phyloP scores from a whole-genome alignment of 495 filamentous ascomycete genomes.

The Penicilliopsis zonata region DNA sequence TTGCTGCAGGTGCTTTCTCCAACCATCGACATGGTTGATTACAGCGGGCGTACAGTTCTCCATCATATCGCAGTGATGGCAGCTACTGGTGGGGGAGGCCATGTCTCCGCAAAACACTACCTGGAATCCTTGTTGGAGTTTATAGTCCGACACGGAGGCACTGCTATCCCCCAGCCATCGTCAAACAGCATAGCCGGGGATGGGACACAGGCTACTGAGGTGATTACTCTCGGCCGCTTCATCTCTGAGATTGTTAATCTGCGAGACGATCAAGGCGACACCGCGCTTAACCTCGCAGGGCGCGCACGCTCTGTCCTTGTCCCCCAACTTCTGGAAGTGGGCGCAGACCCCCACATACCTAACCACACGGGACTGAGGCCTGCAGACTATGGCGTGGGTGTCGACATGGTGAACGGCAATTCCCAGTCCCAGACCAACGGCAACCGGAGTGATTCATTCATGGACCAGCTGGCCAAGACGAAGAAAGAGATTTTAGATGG shows the following conservation, averaged over 20 bases:
- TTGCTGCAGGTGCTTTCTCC: constrained; percentile 76
- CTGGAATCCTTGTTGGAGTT: constrained; percentile 87
- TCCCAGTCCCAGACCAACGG: constrained; percentile 35
- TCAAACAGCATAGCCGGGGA: constrained; percentile 18
- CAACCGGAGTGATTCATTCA: constrained; percentile 38
- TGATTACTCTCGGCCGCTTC: constrained; percentile 77
- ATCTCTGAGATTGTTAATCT: constrained; percentile 94
- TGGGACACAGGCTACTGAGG: constrained; percentile 28
- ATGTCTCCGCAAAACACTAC: constrained; percentile 77
- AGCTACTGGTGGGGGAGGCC: constrained; percentile 75
- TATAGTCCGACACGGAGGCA: constrained; percentile 73
- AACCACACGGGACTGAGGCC: constrained; percentile 81
- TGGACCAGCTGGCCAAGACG: constrained; percentile 47
- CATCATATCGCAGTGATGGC: constrained; percentile 95
- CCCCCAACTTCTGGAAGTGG: constrained; percentile 83
- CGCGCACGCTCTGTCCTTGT: constrained; percentile 89
- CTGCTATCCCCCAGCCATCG: constrained; percentile 41
- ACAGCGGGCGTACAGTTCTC: constrained; percentile 78
- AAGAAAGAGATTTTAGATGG: constrained; percentile 36
- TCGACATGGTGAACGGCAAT: constrained; percentile 39
- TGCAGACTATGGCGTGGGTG: constrained; percentile 83
- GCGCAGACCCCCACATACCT: constrained; percentile 76
- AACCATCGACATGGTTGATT: constrained; percentile 84
- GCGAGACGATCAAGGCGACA: constrained; percentile 84
- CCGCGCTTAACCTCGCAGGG: constrained; percentile 85